Conservation (phyloP, 768 basidiomycete species). For the Ramaria sp. region DNA sequence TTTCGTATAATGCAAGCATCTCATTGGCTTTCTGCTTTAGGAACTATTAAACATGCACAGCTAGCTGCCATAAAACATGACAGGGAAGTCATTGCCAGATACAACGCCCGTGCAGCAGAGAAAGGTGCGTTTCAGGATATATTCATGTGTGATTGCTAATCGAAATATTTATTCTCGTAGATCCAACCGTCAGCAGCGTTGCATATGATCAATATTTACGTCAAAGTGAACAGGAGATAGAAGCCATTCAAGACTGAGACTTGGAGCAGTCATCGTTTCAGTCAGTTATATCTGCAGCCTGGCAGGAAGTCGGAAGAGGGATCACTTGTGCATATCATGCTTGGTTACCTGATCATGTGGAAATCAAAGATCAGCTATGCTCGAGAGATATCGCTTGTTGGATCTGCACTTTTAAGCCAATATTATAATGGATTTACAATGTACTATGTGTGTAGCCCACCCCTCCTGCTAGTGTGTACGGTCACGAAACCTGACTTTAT, state of each 20-base stretch:
- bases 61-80: constrained; percentile 68
- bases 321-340: no score
- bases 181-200: constrained; percentile 31
- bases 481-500: no score
- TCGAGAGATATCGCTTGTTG: no score
- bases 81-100: constrained; percentile 56
- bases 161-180: not conserved
- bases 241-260: constrained; percentile 51
- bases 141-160: not conserved
- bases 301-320: no score
- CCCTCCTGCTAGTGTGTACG: no score
- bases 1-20: not conserved
- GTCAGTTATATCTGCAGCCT: no score
- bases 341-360: no score
- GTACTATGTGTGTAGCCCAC: no score
- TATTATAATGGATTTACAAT: no score
- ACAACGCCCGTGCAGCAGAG: constrained; percentile 41
- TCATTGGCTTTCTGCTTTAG: constrained; percentile 25
- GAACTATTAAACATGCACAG: constrained; percentile 82
- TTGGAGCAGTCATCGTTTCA: no score
- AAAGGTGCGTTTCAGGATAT: constrained; percentile 30
- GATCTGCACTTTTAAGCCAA: no score
- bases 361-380: no score
- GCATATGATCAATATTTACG: constrained; percentile 46
- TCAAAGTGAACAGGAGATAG: constrained; percentile 44